Evolutionary conservation across 2,329 filamentous ascomycete species (phyloP).

Genomic region (Ampelomyces quisqualis): DNA sequence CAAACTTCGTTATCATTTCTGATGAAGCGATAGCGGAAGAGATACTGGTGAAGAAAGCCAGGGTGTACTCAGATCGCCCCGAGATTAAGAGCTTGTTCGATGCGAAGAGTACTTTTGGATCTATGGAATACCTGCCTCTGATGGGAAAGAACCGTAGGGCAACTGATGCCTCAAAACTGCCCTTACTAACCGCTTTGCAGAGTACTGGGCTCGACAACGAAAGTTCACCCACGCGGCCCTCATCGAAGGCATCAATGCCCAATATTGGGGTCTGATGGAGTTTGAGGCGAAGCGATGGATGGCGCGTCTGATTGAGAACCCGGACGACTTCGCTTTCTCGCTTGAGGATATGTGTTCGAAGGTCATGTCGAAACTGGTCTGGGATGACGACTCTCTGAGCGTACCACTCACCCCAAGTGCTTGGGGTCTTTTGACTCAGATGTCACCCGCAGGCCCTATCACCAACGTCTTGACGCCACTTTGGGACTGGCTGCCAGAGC

Average conservation of each 20-base stretch:
- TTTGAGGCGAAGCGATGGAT: constrained; percentile 58
- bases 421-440: constrained; percentile 59
- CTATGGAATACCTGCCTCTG: constrained; percentile 58
- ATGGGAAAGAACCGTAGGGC: constrained; percentile 58
- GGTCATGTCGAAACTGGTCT: constrained; percentile 56
- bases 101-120: constrained; percentile 56
- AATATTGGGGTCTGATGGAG: constrained; percentile 53
- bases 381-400: constrained; percentile 55
- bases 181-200: constrained; percentile 28
- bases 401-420: constrained; percentile 53
- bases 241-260: constrained; percentile 48
- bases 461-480: constrained; percentile 59
- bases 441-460: constrained; percentile 60
- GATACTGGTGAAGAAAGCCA: constrained; percentile 54
- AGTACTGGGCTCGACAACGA: constrained; percentile 58
- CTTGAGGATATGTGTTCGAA: constrained; percentile 61
- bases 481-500: constrained; percentile 52
- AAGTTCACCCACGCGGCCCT: constrained; percentile 56
- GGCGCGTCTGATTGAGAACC: constrained; percentile 51
- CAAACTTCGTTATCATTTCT: constrained; percentile 52
- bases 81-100: constrained; percentile 55
- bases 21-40: constrained; percentile 57
- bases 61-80: constrained; percentile 55
- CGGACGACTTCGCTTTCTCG: constrained; percentile 53
- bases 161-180: not conserved